Percentiles rank a stretch among this genome's conserved stretches.
phyloP scores from a whole-genome alignment of 257 asterid species.

The Jaltomata sinuosa region DNA sequence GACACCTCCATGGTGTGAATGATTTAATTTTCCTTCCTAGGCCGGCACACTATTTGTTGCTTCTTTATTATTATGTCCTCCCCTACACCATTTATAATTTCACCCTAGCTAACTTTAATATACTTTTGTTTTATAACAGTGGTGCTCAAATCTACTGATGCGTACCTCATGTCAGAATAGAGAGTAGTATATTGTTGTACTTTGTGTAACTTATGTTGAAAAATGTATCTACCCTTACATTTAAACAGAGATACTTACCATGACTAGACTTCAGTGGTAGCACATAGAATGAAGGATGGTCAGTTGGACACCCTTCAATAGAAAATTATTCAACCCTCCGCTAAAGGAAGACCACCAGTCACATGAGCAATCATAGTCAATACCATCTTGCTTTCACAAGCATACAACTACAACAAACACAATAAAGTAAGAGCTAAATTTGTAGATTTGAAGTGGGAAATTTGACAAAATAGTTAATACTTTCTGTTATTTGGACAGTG shows the following conservation, averaged over 20 bases:
- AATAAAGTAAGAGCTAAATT: background rate
- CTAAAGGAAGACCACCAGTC: conserved; percentile 88
- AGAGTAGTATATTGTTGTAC: background rate
- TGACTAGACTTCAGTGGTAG: background rate
- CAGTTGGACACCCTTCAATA: background rate
- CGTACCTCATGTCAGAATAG: background rate
- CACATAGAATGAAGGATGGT: background rate
- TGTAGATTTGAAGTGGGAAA: background rate
- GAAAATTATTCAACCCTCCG: conserved; percentile 35
- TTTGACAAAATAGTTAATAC: background rate
- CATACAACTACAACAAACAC: background rate
- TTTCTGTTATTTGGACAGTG: background rate
- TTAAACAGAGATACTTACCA: background rate
- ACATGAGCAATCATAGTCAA: conserved; percentile 94
- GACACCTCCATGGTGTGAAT: background rate
- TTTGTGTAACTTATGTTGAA: background rate
- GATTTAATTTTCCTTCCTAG: background rate
- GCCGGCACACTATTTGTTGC: background rate
- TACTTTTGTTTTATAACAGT: background rate
- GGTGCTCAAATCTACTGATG: background rate
- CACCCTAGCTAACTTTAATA: background rate
- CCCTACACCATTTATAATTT: background rate
- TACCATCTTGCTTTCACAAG: conserved; percentile 51
- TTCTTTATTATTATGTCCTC: background rate
- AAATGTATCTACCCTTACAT: background rate